Evolutionary conservation across 208 protist species (phyloP), one percentile per base, ranked within the genome.

Genomic region (Trichomonas vaginalis): DNA sequence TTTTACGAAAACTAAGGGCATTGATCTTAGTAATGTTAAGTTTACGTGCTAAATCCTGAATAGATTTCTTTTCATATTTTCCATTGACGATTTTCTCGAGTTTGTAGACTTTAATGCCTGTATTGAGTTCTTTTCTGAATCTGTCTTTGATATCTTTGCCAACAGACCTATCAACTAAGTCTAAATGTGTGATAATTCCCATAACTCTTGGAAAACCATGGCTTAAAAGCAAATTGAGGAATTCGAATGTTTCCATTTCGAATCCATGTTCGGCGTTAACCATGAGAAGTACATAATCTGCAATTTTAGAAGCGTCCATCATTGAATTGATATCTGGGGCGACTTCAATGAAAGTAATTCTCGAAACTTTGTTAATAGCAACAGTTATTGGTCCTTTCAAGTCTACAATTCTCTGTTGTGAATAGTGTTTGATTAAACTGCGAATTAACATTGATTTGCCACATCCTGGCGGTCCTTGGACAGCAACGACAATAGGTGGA

Each of bases 211-310:
- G 98, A 95, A 99, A 99, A 51, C 99, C 99, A 96, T 99, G 99
- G 37, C 86, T 98, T 96, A 99, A 98, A 27, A 99, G 97, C 39
- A 99, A 98, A 96, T 99, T 99, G 42, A 99, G 97, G 96, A 99
- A 99, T 98, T 99, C 99, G 97, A 99, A 99, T 15, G 98, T 99
- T 97, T 99, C 99, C 99, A 99, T 99, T 98, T 99, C 99, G 95
- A 99, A 99, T 47, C 99, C 99, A 97, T 98, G 99, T 95, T 97
- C 98, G 37, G 98, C 99, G 96, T 99, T 99, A 37, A 99, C 98
- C 96, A 99, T 97, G 1, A 99, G 96, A 23, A 99, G 97, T 3
- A 99, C 98, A 3, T 99, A 96, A 97, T 99, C 99, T 8, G 98
- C 98, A 6, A 99, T 97, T 96, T 99, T 99, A 17, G 98, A 98